A percentile compares a stretch with the other conserved stretches of the same genome.
Conservation (phyloP, 768 basidiomycete genomes). For the Multifurca ochricompacta region DNA sequence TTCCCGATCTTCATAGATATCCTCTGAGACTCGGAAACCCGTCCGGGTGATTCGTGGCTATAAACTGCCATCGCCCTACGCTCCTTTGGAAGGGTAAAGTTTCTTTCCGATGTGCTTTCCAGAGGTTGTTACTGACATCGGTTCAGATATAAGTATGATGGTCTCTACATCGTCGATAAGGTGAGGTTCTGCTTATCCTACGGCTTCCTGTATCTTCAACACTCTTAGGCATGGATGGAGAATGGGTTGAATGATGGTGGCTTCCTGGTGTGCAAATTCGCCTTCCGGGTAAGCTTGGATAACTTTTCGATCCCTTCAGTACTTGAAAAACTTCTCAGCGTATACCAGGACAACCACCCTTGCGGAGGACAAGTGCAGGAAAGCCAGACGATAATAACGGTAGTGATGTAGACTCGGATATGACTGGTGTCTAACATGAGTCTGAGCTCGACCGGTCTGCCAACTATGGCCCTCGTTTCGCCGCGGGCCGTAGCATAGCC, state of each 20-base stretch:
- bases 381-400: background rate
- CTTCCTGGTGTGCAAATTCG: slow-evolving; percentile 77
- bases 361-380: background rate
- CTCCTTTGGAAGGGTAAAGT: slow-evolving; percentile 66
- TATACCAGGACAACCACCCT: slow-evolving; percentile 45
- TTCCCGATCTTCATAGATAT: slow-evolving; percentile 43
- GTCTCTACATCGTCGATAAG: slow-evolving; percentile 74
- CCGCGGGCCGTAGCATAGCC: too few relatives aligned
- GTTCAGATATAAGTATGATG: slow-evolving; percentile 81
- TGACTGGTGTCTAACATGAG: background rate
- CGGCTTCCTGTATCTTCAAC: slow-evolving; percentile 8
- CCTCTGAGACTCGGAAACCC: slow-evolving; percentile 73
- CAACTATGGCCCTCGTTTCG: background rate
- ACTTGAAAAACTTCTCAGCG: slow-evolving; percentile 33
- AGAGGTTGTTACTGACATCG: background rate
- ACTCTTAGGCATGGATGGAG: slow-evolving; percentile 61
- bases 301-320: background rate
- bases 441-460: background rate
- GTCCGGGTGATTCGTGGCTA: slow-evolving; percentile 83
- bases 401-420: background rate
- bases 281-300: slow-evolving; percentile 54
- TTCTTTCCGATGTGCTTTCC: background rate
- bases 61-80: slow-evolving; percentile 65
- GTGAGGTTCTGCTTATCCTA: slow-evolving; percentile 28
- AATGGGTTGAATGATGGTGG: slow-evolving; percentile 61